Evolutionary conservation across 345 rosid species (phyloP), one percentile per base, ranked within the genome.

Genomic region (Aethionema arabicum): DNA sequence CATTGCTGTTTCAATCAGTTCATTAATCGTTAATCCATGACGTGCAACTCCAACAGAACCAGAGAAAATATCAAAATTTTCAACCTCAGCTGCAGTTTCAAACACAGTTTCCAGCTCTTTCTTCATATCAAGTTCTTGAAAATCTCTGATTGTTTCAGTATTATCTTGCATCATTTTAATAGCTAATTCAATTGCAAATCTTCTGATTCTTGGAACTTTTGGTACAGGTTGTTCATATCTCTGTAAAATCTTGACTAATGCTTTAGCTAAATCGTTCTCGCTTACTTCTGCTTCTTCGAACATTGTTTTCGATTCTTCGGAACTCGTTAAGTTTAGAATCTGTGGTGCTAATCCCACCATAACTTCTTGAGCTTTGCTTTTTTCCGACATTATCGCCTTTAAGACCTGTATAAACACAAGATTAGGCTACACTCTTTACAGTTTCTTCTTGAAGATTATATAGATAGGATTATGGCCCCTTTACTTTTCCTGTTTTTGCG

Each of bases 331-430:
- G 59, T 62, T 85, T 77, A 92, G 81, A 30, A 80, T 76, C 52
- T 81, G 86, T 0, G 90, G 82, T 9, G 91, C 95, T 74, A 92
- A 75, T 49, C 98, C 98, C 56, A 87, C 72, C 95, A 92, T 87
- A 55, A 89, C 91, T 77, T 89, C 98, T 48, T 87, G 97, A 64
- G 77, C 64, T 64, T 72, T 66, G 7, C 35, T 61, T 31, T 85
- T 79, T 59, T 73, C 81, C 15, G 77, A 78, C 67, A 68, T 63
- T 0, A 85, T 76, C 41, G 77, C 84, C 77, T 69, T 74, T 3
- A 92, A 85, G 61, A 84, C 95, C 98, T 92, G 82, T 45, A 58
- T 4, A 32, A 52, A 53, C 43, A 52, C 40, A 44, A 36, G 9
- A 60, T 32, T 8, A 59, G 45, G 27, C 1, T 21, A 21, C 27